Conservation (phyloP, 176 grass and related monocot species). For the Stipa capillata region DNA sequence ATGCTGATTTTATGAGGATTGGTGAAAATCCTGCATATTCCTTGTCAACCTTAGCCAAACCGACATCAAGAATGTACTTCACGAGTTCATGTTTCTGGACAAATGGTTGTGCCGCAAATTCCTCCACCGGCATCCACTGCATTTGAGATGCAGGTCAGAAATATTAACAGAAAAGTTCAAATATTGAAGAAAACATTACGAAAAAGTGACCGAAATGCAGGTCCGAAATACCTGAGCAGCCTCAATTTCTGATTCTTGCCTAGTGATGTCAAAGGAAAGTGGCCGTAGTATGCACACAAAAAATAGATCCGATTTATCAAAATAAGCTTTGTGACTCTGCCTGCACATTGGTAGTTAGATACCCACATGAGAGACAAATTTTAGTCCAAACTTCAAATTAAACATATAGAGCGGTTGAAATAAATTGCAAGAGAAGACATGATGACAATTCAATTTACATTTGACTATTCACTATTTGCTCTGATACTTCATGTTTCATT, state of each 20-base stretch:
- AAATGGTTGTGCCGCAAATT: conserved; percentile 79
- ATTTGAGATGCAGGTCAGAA: conserved; percentile 5
- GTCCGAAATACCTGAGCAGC: conserved; percentile 57
- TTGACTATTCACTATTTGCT: neutral
- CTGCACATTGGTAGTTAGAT: conserved; percentile 43
- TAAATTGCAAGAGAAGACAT: neutral
- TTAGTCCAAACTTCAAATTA: conserved; percentile 11
- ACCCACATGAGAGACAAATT: neutral
- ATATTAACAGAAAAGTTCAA: neutral
- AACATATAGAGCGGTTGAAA: neutral
- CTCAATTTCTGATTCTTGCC: conserved; percentile 93
- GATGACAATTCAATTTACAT: neutral
- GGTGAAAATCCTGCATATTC: conserved; percentile 76
- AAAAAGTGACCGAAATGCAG: neutral
- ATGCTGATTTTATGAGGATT: conserved; percentile 60
- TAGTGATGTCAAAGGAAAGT: conserved; percentile 69
- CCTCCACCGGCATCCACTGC: conserved; percentile 90
- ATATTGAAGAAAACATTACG: neutral
- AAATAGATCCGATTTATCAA: conserved; percentile 87
- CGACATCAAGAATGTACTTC: conserved; percentile 72
- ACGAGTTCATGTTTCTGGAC: conserved; percentile 71
- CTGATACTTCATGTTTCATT: neutral
- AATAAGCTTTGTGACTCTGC: conserved; percentile 86
- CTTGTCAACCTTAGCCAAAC: conserved; percentile 57
- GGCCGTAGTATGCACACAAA: conserved; percentile 77